Percentiles rank a stretch among this genome's conserved stretches.
phyloP scores from a whole-genome alignment of 2,329 filamentous ascomycete species.

The Herpomyces periplanetae region DNA sequence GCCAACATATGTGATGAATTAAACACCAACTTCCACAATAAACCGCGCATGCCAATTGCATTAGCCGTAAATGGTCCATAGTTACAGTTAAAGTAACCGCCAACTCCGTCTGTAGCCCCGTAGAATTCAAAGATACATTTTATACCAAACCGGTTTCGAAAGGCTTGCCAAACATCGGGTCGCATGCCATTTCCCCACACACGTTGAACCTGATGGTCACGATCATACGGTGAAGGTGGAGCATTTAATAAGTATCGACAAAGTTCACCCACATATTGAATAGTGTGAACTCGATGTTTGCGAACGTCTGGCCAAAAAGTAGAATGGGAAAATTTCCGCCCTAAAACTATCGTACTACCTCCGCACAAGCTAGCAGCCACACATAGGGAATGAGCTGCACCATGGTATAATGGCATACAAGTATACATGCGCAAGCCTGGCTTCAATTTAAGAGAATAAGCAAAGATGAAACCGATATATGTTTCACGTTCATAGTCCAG shows the following conservation, averaged over 20 bases:
- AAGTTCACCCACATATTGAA: slow-evolving; percentile 12
- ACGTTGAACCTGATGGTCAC: slow-evolving; percentile 9
- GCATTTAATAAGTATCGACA: slow-evolving; percentile 12
- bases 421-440: slow-evolving; percentile 12
- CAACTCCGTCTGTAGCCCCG: slow-evolving; percentile 11
- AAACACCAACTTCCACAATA: too few species aligned
- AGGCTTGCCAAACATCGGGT: slow-evolving; percentile 12
- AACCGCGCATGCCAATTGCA: slow-evolving; percentile 9
- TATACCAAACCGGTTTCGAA: slow-evolving; percentile 9
- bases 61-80: slow-evolving; percentile 9
- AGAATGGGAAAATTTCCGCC: slow-evolving; percentile 11
- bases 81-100: slow-evolving; percentile 10
- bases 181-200: slow-evolving; percentile 12
- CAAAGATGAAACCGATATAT: slow-evolving; percentile 6
- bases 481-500: slow-evolving; percentile 5
- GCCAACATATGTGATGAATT: slow-evolving; percentile 10
- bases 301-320: slow-evolving; percentile 11
- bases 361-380: slow-evolving; percentile 16
- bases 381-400: slow-evolving; percentile 11
- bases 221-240: slow-evolving; percentile 10
- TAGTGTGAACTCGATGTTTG: slow-evolving; percentile 9
- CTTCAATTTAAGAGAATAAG: slow-evolving; percentile 8
- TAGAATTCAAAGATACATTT: slow-evolving; percentile 12
- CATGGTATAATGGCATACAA: slow-evolving; percentile 12
- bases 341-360: slow-evolving; percentile 9